Conservation (phyloP, 331 rosid genomes). For the Malus hybrid region DNA sequence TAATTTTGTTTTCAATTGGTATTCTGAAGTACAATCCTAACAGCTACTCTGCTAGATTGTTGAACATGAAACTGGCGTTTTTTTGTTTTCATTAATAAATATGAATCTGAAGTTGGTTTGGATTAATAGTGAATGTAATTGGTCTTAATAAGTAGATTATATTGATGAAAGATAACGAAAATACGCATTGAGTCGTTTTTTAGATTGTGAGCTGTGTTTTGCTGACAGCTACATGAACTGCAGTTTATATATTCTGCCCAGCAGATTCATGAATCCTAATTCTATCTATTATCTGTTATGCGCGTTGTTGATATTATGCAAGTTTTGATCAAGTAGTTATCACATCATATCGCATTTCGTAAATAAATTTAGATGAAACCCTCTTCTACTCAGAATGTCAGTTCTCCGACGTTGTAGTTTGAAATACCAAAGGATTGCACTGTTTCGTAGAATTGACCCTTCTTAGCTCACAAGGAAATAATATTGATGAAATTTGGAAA, state of each 20-base stretch:
- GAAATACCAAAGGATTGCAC: neutral
- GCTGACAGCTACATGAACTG: neutral
- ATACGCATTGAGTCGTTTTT: neutral
- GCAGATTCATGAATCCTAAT: neutral
- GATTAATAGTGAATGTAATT: neutral
- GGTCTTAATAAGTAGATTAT: neutral
- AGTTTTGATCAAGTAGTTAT: neutral
- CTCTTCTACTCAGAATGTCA: neutral
- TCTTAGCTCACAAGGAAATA: neutral
- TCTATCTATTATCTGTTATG: neutral
- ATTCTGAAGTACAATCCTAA: neutral
- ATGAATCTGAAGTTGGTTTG: neutral
- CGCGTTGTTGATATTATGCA: neutral
- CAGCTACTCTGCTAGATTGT: neutral
- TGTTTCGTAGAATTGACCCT: neutral
- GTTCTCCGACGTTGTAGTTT: neutral
- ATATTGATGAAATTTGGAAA: neutral
- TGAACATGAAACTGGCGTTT: neutral
- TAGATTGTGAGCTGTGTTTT: neutral
- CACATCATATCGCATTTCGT: neutral
- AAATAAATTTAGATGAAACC: neutral
- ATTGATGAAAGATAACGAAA: neutral
- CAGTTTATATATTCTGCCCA: no score
- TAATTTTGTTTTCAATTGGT: neutral
- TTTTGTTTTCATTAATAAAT: neutral